Percentiles rank a stretch among this genome's conserved stretches.
phyloP scores from a whole-genome alignment of 352 stramenopile species.

The Phytophthora podocarpi region DNA sequence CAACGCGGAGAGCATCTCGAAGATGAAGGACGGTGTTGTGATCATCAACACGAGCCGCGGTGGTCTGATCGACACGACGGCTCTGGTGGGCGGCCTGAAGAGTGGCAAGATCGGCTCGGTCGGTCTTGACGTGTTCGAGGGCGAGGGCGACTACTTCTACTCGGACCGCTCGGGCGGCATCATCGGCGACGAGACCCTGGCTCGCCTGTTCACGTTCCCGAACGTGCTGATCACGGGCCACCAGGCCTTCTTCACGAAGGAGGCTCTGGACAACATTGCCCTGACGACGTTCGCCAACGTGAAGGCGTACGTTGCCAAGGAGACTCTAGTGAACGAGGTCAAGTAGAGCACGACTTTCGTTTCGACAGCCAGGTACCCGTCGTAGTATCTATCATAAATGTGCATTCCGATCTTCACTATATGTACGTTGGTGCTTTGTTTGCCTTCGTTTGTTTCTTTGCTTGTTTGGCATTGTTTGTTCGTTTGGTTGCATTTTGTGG shows the following conservation, averaged over 20 bases:
- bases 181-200: constrained; percentile 72
- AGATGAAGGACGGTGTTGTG: constrained; percentile 91
- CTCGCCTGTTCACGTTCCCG: constrained; percentile 79
- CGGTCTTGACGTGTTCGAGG: constrained; percentile 91
- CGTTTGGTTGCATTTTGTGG: too few relatives aligned
- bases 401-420: too few relatives aligned
- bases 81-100: constrained; percentile 82
- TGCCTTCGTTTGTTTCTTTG: too few relatives aligned
- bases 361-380: constrained; percentile 1
- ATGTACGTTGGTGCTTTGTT: too few relatives aligned
- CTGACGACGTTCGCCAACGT: constrained; percentile 80
- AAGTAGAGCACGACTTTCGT: constrained; percentile 29
- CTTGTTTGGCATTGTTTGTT: too few relatives aligned
- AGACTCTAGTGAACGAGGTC: constrained; percentile 62
- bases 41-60: constrained; percentile 93
- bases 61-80: constrained; percentile 86
- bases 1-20: constrained; percentile 75
- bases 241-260: constrained; percentile 84
- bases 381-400: constrained; percentile 16
- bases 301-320: constrained; percentile 49
- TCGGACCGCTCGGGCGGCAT: constrained; percentile 69
- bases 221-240: constrained; percentile 86
- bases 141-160: constrained; percentile 81
- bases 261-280: constrained; percentile 73
- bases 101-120: constrained; percentile 74